phyloP scores from a whole-genome alignment of 2,329 filamentous ascomycete species.

The Aspergillus flavus region DNA sequence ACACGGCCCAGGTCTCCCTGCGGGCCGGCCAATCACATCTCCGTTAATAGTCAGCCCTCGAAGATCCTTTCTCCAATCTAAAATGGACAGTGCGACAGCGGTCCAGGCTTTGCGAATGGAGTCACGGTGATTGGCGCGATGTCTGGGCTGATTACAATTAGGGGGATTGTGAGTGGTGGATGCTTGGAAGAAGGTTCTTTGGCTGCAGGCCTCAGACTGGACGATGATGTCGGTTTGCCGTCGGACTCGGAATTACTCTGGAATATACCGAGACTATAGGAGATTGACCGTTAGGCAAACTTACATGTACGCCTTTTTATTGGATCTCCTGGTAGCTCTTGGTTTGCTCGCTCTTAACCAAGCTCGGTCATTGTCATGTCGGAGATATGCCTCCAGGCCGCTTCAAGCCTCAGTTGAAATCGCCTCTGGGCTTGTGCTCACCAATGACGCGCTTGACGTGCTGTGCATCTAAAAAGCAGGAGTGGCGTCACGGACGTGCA shows the following conservation, averaged over 20 bases:
- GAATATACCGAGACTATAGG: background rate
- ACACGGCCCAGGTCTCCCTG: background rate
- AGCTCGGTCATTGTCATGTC: background rate
- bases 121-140: slow-evolving; percentile 8
- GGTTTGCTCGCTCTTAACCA: background rate
- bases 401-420: too few relatives aligned
- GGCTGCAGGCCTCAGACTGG: background rate
- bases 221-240: background rate
- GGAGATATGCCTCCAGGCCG: background rate
- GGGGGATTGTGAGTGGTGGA: slow-evolving; percentile 1
- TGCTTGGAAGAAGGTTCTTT: background rate
- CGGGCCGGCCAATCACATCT: slow-evolving; percentile 10
- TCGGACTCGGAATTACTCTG: background rate
- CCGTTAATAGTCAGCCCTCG: slow-evolving; percentile 12
- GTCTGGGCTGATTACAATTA: slow-evolving; percentile 9
- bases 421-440: too few relatives aligned
- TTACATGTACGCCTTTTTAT: background rate
- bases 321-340: background rate
- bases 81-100: background rate
- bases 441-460: too few relatives aligned
- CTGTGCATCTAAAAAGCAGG: too few relatives aligned
- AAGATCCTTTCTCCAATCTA: slow-evolving; percentile 2
- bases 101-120: background rate
- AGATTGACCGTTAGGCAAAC: background rate
- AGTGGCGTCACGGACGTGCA: too few relatives aligned